Base-by-base conservation (phyloP, 345 rosid genomes). In the Citrus cavaleriei region DNA sequence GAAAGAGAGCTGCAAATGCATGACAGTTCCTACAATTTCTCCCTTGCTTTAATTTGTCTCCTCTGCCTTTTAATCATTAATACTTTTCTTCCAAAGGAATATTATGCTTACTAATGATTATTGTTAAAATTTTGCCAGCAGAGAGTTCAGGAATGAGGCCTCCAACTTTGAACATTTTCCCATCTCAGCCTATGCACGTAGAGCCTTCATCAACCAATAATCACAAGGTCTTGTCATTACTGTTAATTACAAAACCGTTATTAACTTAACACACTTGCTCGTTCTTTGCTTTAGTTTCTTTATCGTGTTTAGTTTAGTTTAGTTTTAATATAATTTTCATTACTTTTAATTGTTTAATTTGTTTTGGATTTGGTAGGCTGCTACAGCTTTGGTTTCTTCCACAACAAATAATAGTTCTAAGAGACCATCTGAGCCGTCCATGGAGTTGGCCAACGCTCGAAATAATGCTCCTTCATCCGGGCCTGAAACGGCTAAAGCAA, bases 161-260 rank as follows among this genome's bases (percentile, higher is more conserved):
- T 81, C 97, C 98, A 75, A 97, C 97, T 79, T 88, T 94, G 62
- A 94, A 93, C 89, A 97, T 97, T 80, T 97, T 97, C 83, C 99
- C 99, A 38, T 94, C 99, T 63, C 97, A 92, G 75, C 99, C 99
- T 66, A 94, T 94, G 98, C 98, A 93, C 80, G 89, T 81, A 70
- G 94, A 89, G 61, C 94, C 93, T 75, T 84, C 93, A 40, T 63
- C 85, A 37, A 85, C 83, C 0, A 62, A 32, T 71, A 83, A 85
- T 79, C 42, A n/a, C 5, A 63, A 83, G 58, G 58, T 54, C 18
- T 19, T 54, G 5, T 46, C 51, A 46, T 13, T 3, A 12, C 16
- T 42, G 16, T 42, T 42, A 10, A 42, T 51, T 32, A 65, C 77
- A 22, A 42, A 30, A 49, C 70, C 71, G 63, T 65, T 65, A 64